Conservation (phyloP, 2,329 filamentous ascomycete genomes). For the Exophiala xenobiotica region DNA sequence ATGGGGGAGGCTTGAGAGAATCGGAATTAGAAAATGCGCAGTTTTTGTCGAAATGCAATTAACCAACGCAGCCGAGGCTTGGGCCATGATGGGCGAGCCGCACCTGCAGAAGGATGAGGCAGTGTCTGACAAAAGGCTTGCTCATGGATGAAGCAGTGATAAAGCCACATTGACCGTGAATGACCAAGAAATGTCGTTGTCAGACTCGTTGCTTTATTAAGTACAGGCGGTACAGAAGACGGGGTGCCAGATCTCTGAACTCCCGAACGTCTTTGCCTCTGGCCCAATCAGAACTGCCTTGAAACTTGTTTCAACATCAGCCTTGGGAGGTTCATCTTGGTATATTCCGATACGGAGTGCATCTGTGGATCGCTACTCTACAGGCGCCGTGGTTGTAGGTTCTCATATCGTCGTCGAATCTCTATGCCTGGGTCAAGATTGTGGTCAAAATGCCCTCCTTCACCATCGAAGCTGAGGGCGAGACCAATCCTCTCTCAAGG, state of each 20-base stretch:
- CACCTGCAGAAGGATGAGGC: not conserved
- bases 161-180: too few relatives aligned
- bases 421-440: not conserved
- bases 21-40: not conserved
- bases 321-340: not conserved
- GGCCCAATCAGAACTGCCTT: not conserved
- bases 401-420: too few relatives aligned
- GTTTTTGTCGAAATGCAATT: not conserved
- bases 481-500: conserved; percentile 69
- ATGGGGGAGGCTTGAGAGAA: not conserved
- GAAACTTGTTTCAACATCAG: not conserved
- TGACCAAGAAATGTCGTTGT: too few relatives aligned
- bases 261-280: too few relatives aligned
- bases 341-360: not conserved
- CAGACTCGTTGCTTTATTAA: not conserved
- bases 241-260: too few relatives aligned
- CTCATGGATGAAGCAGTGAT: too few relatives aligned
- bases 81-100: too few relatives aligned
- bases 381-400: too few relatives aligned
- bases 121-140: not conserved
- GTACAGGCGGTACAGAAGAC: too few relatives aligned
- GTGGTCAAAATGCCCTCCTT: conserved; percentile 30
- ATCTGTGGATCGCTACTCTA: too few relatives aligned
- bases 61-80: conserved; percentile 10
- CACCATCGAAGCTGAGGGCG: conserved; percentile 50